Evolutionary conservation across 75 land plant species (phyloP).

Genomic region (Pinus tabuliformis): DNA sequence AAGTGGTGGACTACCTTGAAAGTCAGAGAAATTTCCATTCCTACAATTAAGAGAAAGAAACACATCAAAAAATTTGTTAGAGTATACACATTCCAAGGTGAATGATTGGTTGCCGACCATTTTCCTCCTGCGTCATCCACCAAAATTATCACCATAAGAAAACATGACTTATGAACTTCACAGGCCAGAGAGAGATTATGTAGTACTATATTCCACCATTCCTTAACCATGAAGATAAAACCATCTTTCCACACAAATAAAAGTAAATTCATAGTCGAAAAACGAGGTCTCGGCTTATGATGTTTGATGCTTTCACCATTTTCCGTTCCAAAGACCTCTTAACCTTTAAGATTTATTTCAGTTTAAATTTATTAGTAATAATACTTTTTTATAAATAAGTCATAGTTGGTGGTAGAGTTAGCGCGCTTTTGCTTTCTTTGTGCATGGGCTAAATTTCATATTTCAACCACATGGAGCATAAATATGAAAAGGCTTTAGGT

Average conservation of each 20-base stretch:
- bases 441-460: no score
- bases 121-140: conserved; percentile 83
- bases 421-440: no score
- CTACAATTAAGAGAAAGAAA: conserved; percentile 79
- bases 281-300: neutral
- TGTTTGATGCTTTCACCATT: neutral
- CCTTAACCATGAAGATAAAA: neutral
- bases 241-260: neutral
- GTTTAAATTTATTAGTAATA: no score
- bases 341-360: no score
- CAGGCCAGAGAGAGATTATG: neutral
- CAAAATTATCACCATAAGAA: conserved; percentile 62
- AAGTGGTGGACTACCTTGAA: conserved; percentile 37
- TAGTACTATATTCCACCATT: neutral
- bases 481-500: no score
- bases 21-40: conserved; percentile 67
- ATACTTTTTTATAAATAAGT: no score
- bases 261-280: neutral
- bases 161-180: neutral
- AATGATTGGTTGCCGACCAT: conserved; percentile 68
- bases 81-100: conserved; percentile 79
- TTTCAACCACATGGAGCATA: no score
- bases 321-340: no score
- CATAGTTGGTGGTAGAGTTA: no score
- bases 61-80: conserved; percentile 84